phyloP scores from a whole-genome alignment of 331 rosid species.

The Cydonia oblonga region DNA sequence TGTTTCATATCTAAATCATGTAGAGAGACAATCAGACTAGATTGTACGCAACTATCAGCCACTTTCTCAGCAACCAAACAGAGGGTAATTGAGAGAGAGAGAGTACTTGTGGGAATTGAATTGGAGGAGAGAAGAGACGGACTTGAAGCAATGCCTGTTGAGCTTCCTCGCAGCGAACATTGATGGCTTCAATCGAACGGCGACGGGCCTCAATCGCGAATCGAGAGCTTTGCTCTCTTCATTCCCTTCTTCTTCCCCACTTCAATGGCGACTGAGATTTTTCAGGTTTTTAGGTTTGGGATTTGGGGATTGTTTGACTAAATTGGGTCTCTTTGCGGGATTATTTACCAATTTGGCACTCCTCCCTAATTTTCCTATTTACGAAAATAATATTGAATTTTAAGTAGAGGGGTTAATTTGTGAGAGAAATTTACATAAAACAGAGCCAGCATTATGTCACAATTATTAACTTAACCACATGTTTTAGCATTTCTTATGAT shows the following conservation, averaged over 20 bases:
- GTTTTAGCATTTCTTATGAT: not conserved
- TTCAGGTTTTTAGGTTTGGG: slow-evolving; percentile 31
- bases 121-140: slow-evolving; percentile 43
- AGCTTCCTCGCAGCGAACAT: slow-evolving; percentile 61
- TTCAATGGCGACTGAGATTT: slow-evolving; percentile 4
- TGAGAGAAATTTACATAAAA: too few relatives aligned
- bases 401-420: not conserved
- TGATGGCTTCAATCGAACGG: slow-evolving; percentile 4
- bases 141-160: slow-evolving; percentile 45
- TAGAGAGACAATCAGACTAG: not conserved
- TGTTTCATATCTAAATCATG: too few relatives aligned
- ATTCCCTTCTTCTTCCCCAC: slow-evolving; percentile 16
- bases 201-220: not conserved
- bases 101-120: slow-evolving; percentile 41
- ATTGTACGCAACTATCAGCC: not conserved
- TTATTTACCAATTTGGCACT: not conserved
- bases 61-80: slow-evolving; percentile 5
- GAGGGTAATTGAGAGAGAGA: not conserved
- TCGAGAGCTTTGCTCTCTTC: not conserved
- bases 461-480: not conserved
- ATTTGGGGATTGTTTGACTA: not conserved
- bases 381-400: not conserved
- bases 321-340: not conserved
- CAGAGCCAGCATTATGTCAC: too few relatives aligned
- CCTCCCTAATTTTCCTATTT: too few relatives aligned